Conservation (phyloP, 2,329 filamentous ascomycete species). For the Aspergillus sp. region DNA sequence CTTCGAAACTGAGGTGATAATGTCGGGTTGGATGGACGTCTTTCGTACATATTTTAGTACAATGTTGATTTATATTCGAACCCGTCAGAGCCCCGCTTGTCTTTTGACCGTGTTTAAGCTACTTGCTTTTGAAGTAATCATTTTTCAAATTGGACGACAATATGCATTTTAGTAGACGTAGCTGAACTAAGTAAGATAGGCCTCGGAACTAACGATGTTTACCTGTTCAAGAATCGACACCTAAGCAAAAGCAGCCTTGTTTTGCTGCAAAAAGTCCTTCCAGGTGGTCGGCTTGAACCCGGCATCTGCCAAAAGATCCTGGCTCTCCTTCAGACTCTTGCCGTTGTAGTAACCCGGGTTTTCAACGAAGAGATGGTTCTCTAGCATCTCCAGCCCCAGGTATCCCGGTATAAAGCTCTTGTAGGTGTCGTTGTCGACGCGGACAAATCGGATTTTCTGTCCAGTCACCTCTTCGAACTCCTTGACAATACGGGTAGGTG, state of each 20-base stretch:
- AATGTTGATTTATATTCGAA: too few relatives aligned
- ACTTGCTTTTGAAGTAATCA: too few relatives aligned
- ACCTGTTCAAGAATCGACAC: too few relatives aligned
- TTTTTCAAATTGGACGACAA: too few relatives aligned
- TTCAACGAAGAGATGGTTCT: conserved; percentile 55
- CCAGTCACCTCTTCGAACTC: conserved; percentile 43
- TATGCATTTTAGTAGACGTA: too few relatives aligned
- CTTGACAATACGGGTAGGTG: conserved; percentile 40
- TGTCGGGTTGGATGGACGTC: too few relatives aligned
- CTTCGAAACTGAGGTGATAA: too few relatives aligned
- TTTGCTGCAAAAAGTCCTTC: conserved; percentile 10
- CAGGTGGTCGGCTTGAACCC: conserved; percentile 8
- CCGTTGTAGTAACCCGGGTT: conserved; percentile 52
- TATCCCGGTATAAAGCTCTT: conserved; percentile 21
- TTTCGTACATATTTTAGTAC: too few relatives aligned
- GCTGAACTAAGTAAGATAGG: too few relatives aligned
- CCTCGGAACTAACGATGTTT: too few relatives aligned
- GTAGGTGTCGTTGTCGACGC: conserved; percentile 25
- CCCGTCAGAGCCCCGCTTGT: too few relatives aligned
- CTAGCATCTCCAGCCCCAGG: conserved; percentile 48
- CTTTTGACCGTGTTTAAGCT: too few relatives aligned
- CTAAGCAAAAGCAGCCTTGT: not conserved
- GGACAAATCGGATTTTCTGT: conserved; percentile 30
- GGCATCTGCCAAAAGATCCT: not conserved
- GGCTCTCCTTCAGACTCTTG: not conserved